Evolutionary conservation across 495 filamentous ascomycete genomes (phyloP).

Genomic region (Xylaria palmicola): DNA sequence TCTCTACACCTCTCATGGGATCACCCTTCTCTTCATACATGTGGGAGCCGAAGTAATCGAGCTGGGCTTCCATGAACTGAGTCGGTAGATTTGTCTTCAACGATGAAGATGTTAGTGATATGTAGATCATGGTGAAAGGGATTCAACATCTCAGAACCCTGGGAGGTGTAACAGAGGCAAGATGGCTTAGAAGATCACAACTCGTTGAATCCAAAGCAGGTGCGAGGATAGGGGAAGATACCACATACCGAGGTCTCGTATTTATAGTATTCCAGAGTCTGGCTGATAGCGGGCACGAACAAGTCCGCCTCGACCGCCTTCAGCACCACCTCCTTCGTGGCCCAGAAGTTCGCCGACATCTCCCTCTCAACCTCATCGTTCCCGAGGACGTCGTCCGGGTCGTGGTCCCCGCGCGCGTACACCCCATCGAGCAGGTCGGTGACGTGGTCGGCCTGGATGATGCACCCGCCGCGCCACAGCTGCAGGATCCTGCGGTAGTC

Average conservation of each 20-base stretch:
- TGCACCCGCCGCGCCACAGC: conserved; percentile 73
- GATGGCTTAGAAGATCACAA: background rate
- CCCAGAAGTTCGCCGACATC: conserved; percentile 48
- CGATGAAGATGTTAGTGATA: background rate
- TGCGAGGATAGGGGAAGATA: background rate
- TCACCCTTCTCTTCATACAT: conserved; percentile 60
- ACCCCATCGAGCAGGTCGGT: conserved; percentile 55
- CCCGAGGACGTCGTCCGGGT: conserved; percentile 45
- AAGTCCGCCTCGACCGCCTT: conserved; percentile 60
- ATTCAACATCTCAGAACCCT: no score
- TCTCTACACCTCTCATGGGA: conserved; percentile 43
- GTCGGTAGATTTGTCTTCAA: conserved; percentile 53
- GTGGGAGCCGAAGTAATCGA: conserved; percentile 76
- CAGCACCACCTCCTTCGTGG: conserved; percentile 58
- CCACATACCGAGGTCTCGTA: conserved; percentile 47
- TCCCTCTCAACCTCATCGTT: conserved; percentile 52
- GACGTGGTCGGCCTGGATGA: conserved; percentile 70
- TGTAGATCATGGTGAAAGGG: background rate
- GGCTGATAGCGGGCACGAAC: conserved; percentile 61
- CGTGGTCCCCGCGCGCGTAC: conserved; percentile 18
- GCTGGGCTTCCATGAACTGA: conserved; percentile 71
- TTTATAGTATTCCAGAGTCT: conserved; percentile 70
- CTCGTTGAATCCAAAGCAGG: background rate
- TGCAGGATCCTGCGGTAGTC: conserved; percentile 58
- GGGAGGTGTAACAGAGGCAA: background rate